Base-by-base conservation (phyloP, 495 filamentous ascomycete genomes). In the Hypomontagnella monticulosa region DNA sequence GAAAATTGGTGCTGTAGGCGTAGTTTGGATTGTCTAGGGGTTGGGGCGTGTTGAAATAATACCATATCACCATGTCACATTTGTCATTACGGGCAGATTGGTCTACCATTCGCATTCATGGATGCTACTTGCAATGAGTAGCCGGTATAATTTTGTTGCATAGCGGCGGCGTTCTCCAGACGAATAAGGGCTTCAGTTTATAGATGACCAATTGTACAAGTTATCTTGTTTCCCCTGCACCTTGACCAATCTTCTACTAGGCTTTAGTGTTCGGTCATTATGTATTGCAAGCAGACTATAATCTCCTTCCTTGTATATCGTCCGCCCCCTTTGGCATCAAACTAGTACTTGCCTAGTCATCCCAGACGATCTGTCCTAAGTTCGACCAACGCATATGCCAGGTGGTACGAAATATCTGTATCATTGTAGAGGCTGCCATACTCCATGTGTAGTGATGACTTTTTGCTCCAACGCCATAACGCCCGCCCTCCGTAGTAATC, bases 111-210 rank as follows among this genome's bases (percentile, higher is more conserved):
- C 36, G 42, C 36, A 55, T n/a, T n/a, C n/a, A n/a, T n/a, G n/a
- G n/a, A n/a, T 51, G 48, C 56, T 59, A 63, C 52, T 43, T 19
- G 14, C 18, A 12, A 27, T 1, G 33, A 55, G 60, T 50, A 63
- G 54, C 33, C 15, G 32, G 57, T 61, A 9, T 55, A 38, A 60
- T 47, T 61, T 36, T 41, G 44, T 41, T 50, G 66, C 63, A 66
- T 69, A 66, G 63, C 66, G 61, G 47, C 32, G 63, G 63, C 56
- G 61, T 62, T 64, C 40, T 60, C 36, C 59, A 61, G 61, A 57
- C 5, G 14, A 18, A 7, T 14, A 15, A 44, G 42, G 30, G 19
- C 42, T 54, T 47, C 49, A 53, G 33, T 55, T 16, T n/a, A 56
- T 63, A 62, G 58, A 62, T 44, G 47, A 56, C 42, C 18, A 40